Percentiles rank a stretch among this genome's conserved stretches.
Evolutionary conservation across 2,329 filamentous ascomycete species (phyloP).

Genomic region (Ilyonectria mors-panacis): DNA sequence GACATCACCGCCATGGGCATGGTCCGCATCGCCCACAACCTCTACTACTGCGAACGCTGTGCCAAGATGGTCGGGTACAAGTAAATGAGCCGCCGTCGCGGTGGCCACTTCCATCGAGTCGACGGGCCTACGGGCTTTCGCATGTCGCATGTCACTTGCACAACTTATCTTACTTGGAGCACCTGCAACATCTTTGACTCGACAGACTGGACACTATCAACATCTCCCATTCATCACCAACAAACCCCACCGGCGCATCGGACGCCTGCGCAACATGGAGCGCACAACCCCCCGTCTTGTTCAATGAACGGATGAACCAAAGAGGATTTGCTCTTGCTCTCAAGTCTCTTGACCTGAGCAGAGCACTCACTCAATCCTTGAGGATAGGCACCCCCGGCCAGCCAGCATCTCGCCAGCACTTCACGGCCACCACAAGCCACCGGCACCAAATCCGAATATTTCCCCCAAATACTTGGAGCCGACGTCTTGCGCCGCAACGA

Average conservation of each 20-base stretch:
- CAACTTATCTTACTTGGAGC: slow-evolving; percentile 7
- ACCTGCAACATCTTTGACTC: slow-evolving; percentile 24
- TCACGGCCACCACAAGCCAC: background rate
- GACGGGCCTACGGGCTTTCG: slow-evolving; percentile 21
- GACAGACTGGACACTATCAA: slow-evolving; percentile 33
- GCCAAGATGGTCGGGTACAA: slow-evolving; percentile 76
- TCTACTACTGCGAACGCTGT: slow-evolving; percentile 77
- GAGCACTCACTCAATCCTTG: background rate
- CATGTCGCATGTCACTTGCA: slow-evolving; percentile 18
- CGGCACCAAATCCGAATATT: background rate
- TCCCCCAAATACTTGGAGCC: background rate
- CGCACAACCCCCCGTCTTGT: slow-evolving; percentile 22
- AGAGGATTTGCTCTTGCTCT: slow-evolving; percentile 24
- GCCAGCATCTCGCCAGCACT: background rate
- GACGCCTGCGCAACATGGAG: slow-evolving; percentile 34
- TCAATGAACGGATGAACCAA: slow-evolving; percentile 21
- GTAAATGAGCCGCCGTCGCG: slow-evolving; percentile 55
- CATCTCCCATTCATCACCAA: slow-evolving; percentile 29
- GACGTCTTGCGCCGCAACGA: slow-evolving; percentile 9
- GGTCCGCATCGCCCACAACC: slow-evolving; percentile 75
- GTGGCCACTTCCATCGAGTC: slow-evolving; percentile 17
- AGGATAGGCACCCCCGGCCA: slow-evolving; percentile 6
- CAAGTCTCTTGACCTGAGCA: background rate
- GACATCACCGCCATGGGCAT: slow-evolving; percentile 72
- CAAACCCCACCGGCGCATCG: slow-evolving; percentile 32